Evolutionary conservation across 768 basidiomycete species (phyloP), one percentile per base, ranked within the genome.

Genomic region (Termitomyces eurrhizus): DNA sequence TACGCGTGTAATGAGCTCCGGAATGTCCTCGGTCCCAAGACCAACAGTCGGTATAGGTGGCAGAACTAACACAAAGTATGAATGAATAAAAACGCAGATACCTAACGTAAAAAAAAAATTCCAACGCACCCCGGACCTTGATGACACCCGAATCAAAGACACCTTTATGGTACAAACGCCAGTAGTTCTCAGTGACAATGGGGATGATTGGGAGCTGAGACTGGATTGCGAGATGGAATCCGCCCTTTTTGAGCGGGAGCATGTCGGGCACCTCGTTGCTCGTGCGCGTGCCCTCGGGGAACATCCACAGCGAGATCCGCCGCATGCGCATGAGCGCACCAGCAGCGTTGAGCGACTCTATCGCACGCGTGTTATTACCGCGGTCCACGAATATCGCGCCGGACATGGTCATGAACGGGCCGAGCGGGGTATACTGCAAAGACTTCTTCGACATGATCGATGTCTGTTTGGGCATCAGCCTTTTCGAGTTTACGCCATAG

Each of bases 231-330:
- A 98, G 83, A 71, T 98, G 95, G 80, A 98, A 98, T 3, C 94
- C 95, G 44, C 97, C 97, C 74, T 98, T 99, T 81, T 99, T 99
- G 79, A 99, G 88, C 3, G 93, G 89, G 6, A 91, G 79, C 70
- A 99, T 75, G 36, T 83, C 81, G 8, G 89, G 82, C 36, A 79
- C 74, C 62, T 87, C 78, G 24, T 81, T 80, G 59, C 83, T 83
- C 48, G 92, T 86, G 39, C 96, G 86, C 12, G 97, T 99, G 35
- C 97, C 97, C 76, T 98, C 97, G 0, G 96, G 93, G 75, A 93
- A 98, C 74, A 99, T 87, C 90, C 93, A 96, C 51, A 98, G 75
- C 16, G 93, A 93, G 18, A 90, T 80, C 62, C 83, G 75, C 41
- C 77, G 73, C 36, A 72, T 66, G 75, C 90, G 91, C 87, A 98